Conservation (phyloP, 495 filamentous ascomycete genomes). For the Talaromyces liani region DNA sequence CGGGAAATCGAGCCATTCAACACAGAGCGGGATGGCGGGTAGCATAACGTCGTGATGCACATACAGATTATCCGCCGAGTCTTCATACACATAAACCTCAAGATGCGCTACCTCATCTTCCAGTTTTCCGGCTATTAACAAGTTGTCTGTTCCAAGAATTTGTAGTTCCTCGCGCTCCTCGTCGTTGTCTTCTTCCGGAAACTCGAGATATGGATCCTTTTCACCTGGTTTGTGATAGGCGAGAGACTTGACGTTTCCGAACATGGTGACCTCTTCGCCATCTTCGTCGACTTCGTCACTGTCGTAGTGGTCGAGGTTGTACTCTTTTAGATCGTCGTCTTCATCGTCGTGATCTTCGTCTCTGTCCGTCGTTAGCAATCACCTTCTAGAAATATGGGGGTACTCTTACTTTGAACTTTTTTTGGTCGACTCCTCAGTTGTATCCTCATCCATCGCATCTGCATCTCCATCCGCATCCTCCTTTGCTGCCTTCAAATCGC, state of each 20-base stretch:
- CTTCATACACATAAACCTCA: conserved; percentile 97
- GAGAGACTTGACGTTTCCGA: conserved; percentile 86
- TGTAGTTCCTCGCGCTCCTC: conserved; percentile 93
- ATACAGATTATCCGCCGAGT: conserved; percentile 88
- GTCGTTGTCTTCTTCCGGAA: conserved; percentile 64
- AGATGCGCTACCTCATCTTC: conserved; percentile 97
- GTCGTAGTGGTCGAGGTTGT: conserved; percentile 92
- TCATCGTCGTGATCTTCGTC: conserved; percentile 33
- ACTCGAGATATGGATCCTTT: conserved; percentile 91
- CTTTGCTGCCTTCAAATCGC: conserved; percentile 67
- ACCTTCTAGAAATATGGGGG: background rate
- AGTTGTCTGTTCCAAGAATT: conserved; percentile 84
- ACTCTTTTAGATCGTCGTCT: conserved; percentile 89
- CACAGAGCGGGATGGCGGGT: conserved; percentile 86
- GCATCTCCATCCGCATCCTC: conserved; percentile 19
- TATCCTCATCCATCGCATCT: conserved; percentile 24
- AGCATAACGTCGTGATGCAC: conserved; percentile 99
- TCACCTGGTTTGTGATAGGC: conserved; percentile 90
- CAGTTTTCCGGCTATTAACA: conserved; percentile 83
- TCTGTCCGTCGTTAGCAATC: background rate
- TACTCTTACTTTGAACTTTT: background rate
- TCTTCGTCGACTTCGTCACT: conserved; percentile 64
- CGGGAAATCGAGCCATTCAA: conserved; percentile 90
- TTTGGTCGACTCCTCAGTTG: conserved; percentile 11
- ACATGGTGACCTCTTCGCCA: conserved; percentile 74